phyloP scores from a whole-genome alignment of 1,284 basidiomycete species.

The Cystobasidium sp. region DNA sequence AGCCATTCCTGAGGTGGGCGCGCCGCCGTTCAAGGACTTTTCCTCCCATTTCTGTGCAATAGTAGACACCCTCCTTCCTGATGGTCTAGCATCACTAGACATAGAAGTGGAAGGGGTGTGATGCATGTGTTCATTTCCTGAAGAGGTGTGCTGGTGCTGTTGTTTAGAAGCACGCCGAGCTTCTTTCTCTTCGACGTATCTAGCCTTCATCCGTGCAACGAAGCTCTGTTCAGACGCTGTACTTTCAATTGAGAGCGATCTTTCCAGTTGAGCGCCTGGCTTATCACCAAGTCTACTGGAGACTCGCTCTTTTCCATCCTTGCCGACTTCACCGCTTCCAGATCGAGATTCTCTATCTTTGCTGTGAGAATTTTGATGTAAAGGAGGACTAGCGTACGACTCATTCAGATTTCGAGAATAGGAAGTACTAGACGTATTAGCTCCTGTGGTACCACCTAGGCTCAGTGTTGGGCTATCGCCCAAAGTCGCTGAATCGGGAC shows the following conservation, averaged over 20 bases:
- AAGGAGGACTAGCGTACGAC: background rate
- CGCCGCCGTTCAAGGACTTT: background rate
- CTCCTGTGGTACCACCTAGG: background rate
- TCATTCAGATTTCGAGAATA: background rate
- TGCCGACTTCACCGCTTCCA: background rate
- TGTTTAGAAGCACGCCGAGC: background rate
- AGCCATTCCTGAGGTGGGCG: background rate
- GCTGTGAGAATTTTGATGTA: too few relatives aligned
- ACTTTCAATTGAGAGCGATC: conserved; percentile 38
- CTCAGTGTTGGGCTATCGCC: background rate
- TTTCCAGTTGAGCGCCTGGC: conserved; percentile 18
- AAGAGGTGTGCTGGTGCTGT: background rate
- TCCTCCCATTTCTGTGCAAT: conserved; percentile 39
- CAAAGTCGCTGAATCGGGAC: background rate
- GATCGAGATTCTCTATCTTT: too few relatives aligned
- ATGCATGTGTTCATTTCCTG: background rate
- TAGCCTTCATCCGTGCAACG: conserved; percentile 39
- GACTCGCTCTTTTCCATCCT: background rate
- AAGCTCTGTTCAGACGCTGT: conserved; percentile 38
- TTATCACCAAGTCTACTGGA: background rate
- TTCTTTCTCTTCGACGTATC: conserved; percentile 39
- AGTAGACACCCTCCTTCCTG: conserved; percentile 25
- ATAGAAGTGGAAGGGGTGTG: background rate
- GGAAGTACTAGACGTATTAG: background rate
- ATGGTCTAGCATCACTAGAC: background rate